These are phyloP conservation scores for Coniochaeta ligniaria DNA, from an alignment of 2,329 filamentous ascomycete species.

Conservation along the genomic window DNA sequence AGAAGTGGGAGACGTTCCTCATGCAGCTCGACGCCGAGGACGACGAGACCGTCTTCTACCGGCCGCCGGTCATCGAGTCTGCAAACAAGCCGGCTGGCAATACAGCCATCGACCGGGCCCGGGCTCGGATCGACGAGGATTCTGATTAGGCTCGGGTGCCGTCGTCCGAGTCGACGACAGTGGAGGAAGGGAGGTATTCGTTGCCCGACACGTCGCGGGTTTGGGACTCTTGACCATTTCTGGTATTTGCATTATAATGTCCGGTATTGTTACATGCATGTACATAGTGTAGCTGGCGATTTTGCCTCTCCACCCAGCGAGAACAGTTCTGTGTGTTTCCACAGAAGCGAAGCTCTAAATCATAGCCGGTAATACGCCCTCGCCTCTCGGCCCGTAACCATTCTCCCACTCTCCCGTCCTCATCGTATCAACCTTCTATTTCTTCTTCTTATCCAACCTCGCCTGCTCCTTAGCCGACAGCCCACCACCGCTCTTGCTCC, in stretches of 20 bases:
- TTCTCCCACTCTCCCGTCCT: slow-evolving; percentile 12
- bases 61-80: slow-evolving; percentile 50
- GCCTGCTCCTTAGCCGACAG: slow-evolving; percentile 31
- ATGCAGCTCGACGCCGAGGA: slow-evolving; percentile 94
- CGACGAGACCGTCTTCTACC: slow-evolving; percentile 64
- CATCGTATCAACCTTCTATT: slow-evolving; percentile 19
- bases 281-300: not conserved
- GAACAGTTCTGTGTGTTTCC: not conserved
- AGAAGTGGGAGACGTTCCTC: slow-evolving; percentile 97
- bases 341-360: not conserved
- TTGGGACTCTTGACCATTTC: not conserved
- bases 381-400: not conserved
- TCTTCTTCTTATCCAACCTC: slow-evolving; percentile 24
- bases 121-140: slow-evolving; percentile 53
- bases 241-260: not conserved
- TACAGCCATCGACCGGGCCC: slow-evolving; percentile 53
- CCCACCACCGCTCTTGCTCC: slow-evolving; percentile 28
- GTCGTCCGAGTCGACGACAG: not conserved
- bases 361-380: not conserved
- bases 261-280: not conserved
- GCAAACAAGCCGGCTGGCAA: slow-evolving; percentile 37
- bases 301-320: not conserved
- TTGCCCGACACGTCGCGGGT: not conserved
- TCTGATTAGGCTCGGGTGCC: slow-evolving; percentile 37
- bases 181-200: not conserved